Evolutionary conservation across 2,329 filamentous ascomycete species (phyloP), one percentile per base, ranked within the genome.

Genomic region (Pseudopithomyces chartarum): DNA sequence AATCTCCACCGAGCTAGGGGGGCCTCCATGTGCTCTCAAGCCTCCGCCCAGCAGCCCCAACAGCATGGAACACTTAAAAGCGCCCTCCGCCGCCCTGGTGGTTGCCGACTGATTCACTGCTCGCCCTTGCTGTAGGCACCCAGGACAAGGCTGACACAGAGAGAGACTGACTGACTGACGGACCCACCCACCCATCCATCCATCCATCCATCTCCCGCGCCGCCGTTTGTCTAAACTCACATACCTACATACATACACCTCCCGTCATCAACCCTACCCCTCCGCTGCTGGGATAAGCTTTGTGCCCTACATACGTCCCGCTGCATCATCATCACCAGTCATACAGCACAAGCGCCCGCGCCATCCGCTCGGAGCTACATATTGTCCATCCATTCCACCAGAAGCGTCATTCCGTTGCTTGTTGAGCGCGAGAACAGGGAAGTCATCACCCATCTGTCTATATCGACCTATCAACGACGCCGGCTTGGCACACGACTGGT

Each of bases 41-140:
- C 55, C 58, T 66, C 63, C 58, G 63, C 71, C 70, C 68, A 71
- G 65, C 65, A 56, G 49, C 59, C 71, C 71, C 68, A 70, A 63
- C 65, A 56, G 45, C 58, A 60, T 62, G 67, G 67, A 2, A 38
- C 23, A 58, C 47, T 65, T 67, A 68, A 69, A n/a, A 69, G 38
- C 34, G 46, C 20, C 45, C 33, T 13, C 46, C 51, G 51, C 45
- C 51, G 49, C 50, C 17, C 39, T 39, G 13, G 15, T 20, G n/a
- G 38, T 26, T 29, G 19, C 17, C 22, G 17, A 45, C 20, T 38
- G 32, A 20, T 29, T 48, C 51, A 29, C 47, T 33, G 13, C 43
- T 43, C 51, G 26, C 47, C 40, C 54, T 54, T 50, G 29, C 39
- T 56, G 55, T 54, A 57, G 50, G 38, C 15, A 36, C 12, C 11